These are phyloP conservation scores for Candida tallmaniae DNA, from an alignment of 805 yeast genomes.

Conservation along the genomic window DNA sequence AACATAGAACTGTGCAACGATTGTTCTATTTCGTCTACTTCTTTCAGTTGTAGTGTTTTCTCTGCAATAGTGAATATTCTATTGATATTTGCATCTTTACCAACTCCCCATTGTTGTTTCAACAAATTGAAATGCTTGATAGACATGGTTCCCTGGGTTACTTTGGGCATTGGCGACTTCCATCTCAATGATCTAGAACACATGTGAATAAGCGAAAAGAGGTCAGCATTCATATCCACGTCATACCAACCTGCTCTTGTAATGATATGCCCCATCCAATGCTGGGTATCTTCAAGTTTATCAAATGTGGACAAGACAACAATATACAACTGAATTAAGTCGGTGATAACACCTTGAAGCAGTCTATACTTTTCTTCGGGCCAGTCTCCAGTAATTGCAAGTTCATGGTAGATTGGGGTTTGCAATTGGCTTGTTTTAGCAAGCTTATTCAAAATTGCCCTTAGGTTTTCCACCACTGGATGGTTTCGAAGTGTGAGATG, in stretches of 20 bases:
- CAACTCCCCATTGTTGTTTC: conserved; percentile 25
- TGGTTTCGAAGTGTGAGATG: conserved; percentile 20
- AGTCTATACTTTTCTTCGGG: conserved; percentile 22
- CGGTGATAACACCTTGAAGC: conserved; percentile 19
- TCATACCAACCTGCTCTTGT: conserved; percentile 28
- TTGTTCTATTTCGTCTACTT: not conserved
- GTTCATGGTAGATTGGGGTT: conserved; percentile 25
- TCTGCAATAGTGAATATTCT: conserved; percentile 15
- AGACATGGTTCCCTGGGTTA: conserved; percentile 27
- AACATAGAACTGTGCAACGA: conserved; percentile 12
- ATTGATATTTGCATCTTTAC: conserved; percentile 19
- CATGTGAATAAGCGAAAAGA: conserved; percentile 28
- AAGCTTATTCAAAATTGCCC: conserved; percentile 17
- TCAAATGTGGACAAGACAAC: conserved; percentile 20
- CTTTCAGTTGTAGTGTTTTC: not conserved
- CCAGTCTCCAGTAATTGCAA: conserved; percentile 28
- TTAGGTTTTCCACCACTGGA: conserved; percentile 15
- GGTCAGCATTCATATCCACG: conserved; percentile 22
- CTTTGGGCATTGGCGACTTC: conserved; percentile 24
- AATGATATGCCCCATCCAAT: conserved; percentile 24
- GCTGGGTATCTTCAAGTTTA: conserved; percentile 21
- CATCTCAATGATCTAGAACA: conserved; percentile 22
- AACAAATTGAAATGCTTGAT: conserved; percentile 25
- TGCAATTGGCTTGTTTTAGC: conserved; percentile 18
- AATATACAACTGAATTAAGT: conserved; percentile 23